These are phyloP conservation scores for Aspergillus sojae DNA, from an alignment of 2,329 filamentous ascomycete genomes.

Conservation along the genomic window DNA sequence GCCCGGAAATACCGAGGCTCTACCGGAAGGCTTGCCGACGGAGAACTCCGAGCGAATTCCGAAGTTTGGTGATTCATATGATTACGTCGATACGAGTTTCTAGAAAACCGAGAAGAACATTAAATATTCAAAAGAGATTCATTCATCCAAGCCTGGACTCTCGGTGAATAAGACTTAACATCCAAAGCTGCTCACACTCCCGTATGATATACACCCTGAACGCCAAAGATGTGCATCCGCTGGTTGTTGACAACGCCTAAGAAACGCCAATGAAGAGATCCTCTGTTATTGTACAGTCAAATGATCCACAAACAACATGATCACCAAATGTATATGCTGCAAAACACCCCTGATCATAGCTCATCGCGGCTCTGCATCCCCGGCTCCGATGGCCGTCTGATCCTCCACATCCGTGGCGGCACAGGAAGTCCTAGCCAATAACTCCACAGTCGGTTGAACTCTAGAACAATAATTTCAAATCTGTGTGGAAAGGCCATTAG, in stretches of 20 bases:
- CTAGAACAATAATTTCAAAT: constrained; percentile 55
- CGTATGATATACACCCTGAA: constrained; percentile 8
- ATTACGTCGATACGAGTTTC: not conserved
- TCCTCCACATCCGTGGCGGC: constrained; percentile 58
- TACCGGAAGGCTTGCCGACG: constrained; percentile 14
- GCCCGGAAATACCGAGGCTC: constrained; percentile 24
- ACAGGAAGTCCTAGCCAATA: constrained; percentile 67
- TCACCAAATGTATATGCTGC: not conserved
- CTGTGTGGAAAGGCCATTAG: constrained; percentile 33
- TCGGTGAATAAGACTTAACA: not conserved
- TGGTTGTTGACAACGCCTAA: constrained; percentile 4
- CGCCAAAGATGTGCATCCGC: constrained; percentile 9
- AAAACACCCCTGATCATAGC: constrained; percentile 32
- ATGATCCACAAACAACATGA: not conserved
- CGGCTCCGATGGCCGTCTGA: constrained; percentile 45
- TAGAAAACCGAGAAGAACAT: not conserved
- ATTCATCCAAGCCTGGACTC: not conserved
- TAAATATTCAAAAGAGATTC: not conserved
- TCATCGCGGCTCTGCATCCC: constrained; percentile 38
- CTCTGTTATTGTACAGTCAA: constrained; percentile 7
- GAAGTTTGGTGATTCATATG: not conserved
- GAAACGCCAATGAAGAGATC: constrained; percentile 2
- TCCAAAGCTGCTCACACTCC: not conserved
- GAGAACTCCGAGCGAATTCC: constrained; percentile 1
- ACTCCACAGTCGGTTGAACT: constrained; percentile 59